Conservation (phyloP, 1,139 yeast genomes). For the Kodamaea suecica region DNA sequence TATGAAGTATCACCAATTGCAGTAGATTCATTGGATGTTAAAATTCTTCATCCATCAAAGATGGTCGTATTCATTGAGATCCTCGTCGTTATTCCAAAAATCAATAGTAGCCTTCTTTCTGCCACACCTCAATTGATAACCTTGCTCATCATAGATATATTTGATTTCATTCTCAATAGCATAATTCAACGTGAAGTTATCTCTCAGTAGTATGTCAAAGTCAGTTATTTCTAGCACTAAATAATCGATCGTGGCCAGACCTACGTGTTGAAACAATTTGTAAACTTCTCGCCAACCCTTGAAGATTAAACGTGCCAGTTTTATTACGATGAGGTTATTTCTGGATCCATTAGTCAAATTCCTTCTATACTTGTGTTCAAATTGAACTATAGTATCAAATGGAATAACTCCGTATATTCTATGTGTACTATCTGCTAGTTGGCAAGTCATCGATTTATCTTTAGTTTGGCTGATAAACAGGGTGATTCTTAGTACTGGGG, state of each 20-base stretch:
- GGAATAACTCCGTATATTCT: slow-evolving; percentile 31
- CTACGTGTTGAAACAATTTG: slow-evolving; percentile 2
- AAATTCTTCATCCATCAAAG: too few relatives aligned
- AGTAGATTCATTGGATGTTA: too few relatives aligned
- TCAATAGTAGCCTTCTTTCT: slow-evolving; percentile 1
- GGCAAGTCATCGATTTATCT: slow-evolving; percentile 25
- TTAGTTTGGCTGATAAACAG: slow-evolving; percentile 19
- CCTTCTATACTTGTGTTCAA: slow-evolving; percentile 30
- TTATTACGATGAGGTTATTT: slow-evolving; percentile 24
- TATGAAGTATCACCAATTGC: too few relatives aligned
- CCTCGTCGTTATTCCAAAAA: slow-evolving; percentile 1
- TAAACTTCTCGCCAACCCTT: slow-evolving; percentile 6
- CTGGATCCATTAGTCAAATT: slow-evolving; percentile 32
- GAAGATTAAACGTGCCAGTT: slow-evolving; percentile 27
- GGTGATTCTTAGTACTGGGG: slow-evolving; percentile 31
- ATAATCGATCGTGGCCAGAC: slow-evolving; percentile 12
- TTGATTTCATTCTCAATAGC: slow-evolving; percentile 15
- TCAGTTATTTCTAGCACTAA: slow-evolving; percentile 25
- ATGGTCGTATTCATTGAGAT: not conserved
- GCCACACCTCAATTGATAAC: slow-evolving; percentile 6
- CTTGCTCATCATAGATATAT: slow-evolving; percentile 22
- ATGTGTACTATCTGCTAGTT: slow-evolving; percentile 33
- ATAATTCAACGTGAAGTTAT: slow-evolving; percentile 22
- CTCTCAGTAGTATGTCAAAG: slow-evolving; percentile 30
- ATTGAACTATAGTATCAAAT: slow-evolving; percentile 24